phyloP scores from a whole-genome alignment of 352 stramenopile species.

The Globisporangium yorkense region DNA sequence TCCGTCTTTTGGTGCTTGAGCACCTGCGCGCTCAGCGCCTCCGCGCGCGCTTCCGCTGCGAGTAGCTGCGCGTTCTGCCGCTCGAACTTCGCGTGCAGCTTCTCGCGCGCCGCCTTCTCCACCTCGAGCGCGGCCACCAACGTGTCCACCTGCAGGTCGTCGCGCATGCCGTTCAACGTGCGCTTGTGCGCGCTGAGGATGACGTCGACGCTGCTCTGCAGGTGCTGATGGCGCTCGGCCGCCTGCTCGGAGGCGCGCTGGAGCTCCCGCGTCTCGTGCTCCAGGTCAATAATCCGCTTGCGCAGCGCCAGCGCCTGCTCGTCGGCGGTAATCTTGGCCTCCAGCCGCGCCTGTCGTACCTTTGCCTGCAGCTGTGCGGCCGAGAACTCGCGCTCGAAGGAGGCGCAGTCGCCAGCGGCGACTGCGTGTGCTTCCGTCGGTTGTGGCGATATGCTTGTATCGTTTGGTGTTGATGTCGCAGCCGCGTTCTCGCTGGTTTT shows the following conservation, averaged over 20 bases:
- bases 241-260: slow-evolving; percentile 16
- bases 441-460: neutral
- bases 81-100: slow-evolving; percentile 30
- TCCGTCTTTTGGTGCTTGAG: slow-evolving; percentile 71
- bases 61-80: slow-evolving; percentile 39
- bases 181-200: slow-evolving; percentile 48
- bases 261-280: slow-evolving; percentile 16
- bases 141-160: slow-evolving; percentile 38
- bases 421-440: neutral
- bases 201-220: slow-evolving; percentile 32
- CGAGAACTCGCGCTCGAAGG: slow-evolving; percentile 31
- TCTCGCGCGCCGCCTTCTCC: slow-evolving; percentile 37
- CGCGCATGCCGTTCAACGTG: slow-evolving; percentile 40
- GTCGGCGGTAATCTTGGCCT: slow-evolving; percentile 44
- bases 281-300: slow-evolving; percentile 39
- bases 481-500: neutral
- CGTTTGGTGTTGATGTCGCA: neutral
- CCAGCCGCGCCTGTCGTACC: slow-evolving; percentile 46
- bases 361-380: slow-evolving; percentile 41
- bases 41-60: slow-evolving; percentile 34
- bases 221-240: slow-evolving; percentile 18
- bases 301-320: slow-evolving; percentile 33
- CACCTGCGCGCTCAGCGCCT: slow-evolving; percentile 37
- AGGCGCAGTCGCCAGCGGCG: neutral
- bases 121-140: slow-evolving; percentile 50